phyloP scores from a whole-genome alignment of 805 yeast genomes.

The Pichia heedii region DNA sequence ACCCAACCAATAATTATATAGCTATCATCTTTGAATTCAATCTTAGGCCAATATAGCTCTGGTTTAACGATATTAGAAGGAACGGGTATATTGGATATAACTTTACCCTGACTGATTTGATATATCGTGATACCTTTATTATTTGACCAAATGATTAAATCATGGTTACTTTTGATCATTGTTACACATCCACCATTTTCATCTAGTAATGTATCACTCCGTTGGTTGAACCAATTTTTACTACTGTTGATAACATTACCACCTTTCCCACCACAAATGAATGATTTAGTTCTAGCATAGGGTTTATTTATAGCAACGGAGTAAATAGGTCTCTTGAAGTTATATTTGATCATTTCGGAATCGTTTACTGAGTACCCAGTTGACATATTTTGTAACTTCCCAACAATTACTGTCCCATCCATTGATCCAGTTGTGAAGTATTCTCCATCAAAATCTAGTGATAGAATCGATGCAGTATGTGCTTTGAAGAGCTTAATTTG shows the following conservation, averaged over 20 bases:
- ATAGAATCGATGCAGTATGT: slow-evolving; percentile 75
- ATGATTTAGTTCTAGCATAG: slow-evolving; percentile 52
- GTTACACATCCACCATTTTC: slow-evolving; percentile 63
- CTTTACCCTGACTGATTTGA: slow-evolving; percentile 42
- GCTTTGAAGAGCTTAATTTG: slow-evolving; percentile 68
- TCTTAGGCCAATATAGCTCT: slow-evolving; percentile 78
- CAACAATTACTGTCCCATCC: slow-evolving; percentile 87
- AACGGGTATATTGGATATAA: slow-evolving; percentile 43
- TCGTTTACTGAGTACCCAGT: slow-evolving; percentile 18
- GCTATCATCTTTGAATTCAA: slow-evolving; percentile 57
- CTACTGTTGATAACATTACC: slow-evolving; percentile 72
- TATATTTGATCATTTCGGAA: slow-evolving; percentile 60
- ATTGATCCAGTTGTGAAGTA: slow-evolving; percentile 82
- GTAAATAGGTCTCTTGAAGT: slow-evolving; percentile 82
- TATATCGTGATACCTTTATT: slow-evolving; percentile 69
- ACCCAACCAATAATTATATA: slow-evolving; percentile 81
- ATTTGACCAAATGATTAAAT: slow-evolving; percentile 72
- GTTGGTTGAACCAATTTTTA: slow-evolving; percentile 79
- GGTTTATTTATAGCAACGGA: slow-evolving; percentile 73
- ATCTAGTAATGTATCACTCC: slow-evolving; percentile 59
- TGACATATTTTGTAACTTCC: slow-evolving; percentile 45
- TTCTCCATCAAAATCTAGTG: slow-evolving; percentile 62
- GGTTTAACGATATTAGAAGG: slow-evolving; percentile 54
- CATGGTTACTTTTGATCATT: slow-evolving; percentile 52
- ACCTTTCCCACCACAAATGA: slow-evolving; percentile 83